These are phyloP conservation scores for Saposhnikovia divaricata DNA, from an alignment of 129 eudicot species.

Conservation along the genomic window DNA sequence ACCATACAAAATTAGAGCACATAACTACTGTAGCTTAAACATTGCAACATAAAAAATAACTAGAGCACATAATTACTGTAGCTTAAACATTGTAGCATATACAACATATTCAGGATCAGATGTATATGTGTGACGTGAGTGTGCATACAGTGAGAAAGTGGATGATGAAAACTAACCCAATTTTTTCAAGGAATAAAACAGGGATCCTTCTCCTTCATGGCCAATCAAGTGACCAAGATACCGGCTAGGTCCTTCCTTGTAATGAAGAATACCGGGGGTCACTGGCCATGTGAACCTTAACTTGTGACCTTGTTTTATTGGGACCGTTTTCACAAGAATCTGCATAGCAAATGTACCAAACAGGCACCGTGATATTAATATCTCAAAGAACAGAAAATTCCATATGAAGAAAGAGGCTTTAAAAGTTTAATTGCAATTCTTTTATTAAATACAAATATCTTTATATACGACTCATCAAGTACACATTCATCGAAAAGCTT, in stretches of 20 bases:
- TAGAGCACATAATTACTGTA: too few species aligned
- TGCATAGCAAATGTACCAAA: slow-evolving; percentile 25
- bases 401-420: slow-evolving; percentile 5
- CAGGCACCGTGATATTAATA: slow-evolving; percentile 10
- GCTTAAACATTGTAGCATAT: background rate
- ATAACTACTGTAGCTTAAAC: too few species aligned
- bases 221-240: slow-evolving; percentile 97
- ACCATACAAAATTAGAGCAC: background rate
- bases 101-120: background rate
- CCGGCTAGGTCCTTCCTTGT: slow-evolving; percentile 83
- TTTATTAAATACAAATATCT: background rate
- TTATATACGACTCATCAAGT: too few species aligned
- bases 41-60: too few species aligned
- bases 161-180: slow-evolving; percentile 58
- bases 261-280: slow-evolving; percentile 77
- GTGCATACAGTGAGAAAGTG: background rate
- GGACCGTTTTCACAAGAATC: slow-evolving; percentile 86
- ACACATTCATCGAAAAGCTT: too few species aligned
- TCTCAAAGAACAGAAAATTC: background rate
- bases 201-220: slow-evolving; percentile 99
- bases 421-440: background rate
- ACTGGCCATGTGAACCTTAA: slow-evolving; percentile 74
- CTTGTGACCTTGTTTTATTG: slow-evolving; percentile 82
- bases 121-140: background rate
- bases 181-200: slow-evolving; percentile 76